Percentiles rank a stretch among this genome's conserved stretches.
These are phyloP conservation scores for Bolboschoenus planiculmis DNA, from an alignment of 176 grass and related monocot species.

Conservation along the genomic window DNA sequence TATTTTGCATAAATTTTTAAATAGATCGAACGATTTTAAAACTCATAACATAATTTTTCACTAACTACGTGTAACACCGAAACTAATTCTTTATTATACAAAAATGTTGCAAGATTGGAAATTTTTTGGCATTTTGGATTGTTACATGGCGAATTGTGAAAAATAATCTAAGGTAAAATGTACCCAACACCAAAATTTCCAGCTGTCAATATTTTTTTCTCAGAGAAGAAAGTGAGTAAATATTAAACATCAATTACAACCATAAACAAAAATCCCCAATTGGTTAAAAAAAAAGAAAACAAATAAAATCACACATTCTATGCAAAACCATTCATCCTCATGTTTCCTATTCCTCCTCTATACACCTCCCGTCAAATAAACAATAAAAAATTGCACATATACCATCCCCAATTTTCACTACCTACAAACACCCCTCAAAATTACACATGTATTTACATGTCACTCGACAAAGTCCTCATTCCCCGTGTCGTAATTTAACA, in stretches of 20 bases:
- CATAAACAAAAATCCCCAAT: not conserved
- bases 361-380: constrained; percentile 12
- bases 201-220: not conserved
- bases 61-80: too few relatives aligned
- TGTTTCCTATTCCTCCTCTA: constrained; percentile 21
- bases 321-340: not conserved
- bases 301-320: too few relatives aligned
- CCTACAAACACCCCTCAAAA: constrained; percentile 19
- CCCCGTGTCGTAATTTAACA: constrained; percentile 42
- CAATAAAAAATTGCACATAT: not conserved
- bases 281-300: not conserved
- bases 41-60: too few relatives aligned
- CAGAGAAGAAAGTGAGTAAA: not conserved
- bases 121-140: too few relatives aligned
- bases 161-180: not conserved
- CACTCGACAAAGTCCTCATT: not conserved
- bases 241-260: not conserved
- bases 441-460: not conserved
- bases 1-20: too few relatives aligned
- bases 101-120: too few relatives aligned
- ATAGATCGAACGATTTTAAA: too few relatives aligned
- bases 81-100: too few relatives aligned
- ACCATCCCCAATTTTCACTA: not conserved
- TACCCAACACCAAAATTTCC: not conserved
- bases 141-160: too few relatives aligned